Conservation (phyloP, 495 filamentous ascomycete genomes). For the Lophium mytilinum region DNA sequence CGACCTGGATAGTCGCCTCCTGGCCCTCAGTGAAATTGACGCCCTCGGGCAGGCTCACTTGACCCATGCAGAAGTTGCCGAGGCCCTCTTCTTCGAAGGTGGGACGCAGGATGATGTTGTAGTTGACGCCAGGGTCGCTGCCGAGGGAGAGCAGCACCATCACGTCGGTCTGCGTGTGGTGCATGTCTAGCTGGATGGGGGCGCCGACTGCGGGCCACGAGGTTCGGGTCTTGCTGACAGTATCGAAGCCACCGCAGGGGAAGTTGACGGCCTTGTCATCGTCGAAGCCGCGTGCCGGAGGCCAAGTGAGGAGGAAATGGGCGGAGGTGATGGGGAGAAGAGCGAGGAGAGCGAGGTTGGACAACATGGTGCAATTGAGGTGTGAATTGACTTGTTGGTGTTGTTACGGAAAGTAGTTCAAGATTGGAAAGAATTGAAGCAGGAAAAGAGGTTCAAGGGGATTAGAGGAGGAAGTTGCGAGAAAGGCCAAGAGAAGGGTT, state of each 20-base stretch:
- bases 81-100: slow-evolving; percentile 45
- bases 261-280: slow-evolving; percentile 42
- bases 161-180: slow-evolving; percentile 47
- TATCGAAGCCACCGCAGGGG: slow-evolving; percentile 52
- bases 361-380: slow-evolving; percentile 9
- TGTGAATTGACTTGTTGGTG: too few species aligned
- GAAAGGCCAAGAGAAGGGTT: too few species aligned
- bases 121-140: slow-evolving; percentile 43
- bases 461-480: too few species aligned
- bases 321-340: slow-evolving; percentile 40
- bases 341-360: slow-evolving; percentile 16
- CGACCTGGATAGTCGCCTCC: slow-evolving; percentile 58
- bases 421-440: too few species aligned
- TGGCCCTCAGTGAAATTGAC: slow-evolving; percentile 41
- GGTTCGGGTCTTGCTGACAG: slow-evolving; percentile 43
- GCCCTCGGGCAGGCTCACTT: slow-evolving; percentile 31
- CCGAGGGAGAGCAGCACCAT: slow-evolving; percentile 51
- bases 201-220: slow-evolving; percentile 42
- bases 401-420: too few species aligned
- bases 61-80: slow-evolving; percentile 49
- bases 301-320: slow-evolving; percentile 55
- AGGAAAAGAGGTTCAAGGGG: too few species aligned
- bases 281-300: slow-evolving; percentile 46
- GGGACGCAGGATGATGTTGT: slow-evolving; percentile 46
- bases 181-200: slow-evolving; percentile 46